Conservation (phyloP, 164 flowering plant genomes). For the Stephania japonica region DNA sequence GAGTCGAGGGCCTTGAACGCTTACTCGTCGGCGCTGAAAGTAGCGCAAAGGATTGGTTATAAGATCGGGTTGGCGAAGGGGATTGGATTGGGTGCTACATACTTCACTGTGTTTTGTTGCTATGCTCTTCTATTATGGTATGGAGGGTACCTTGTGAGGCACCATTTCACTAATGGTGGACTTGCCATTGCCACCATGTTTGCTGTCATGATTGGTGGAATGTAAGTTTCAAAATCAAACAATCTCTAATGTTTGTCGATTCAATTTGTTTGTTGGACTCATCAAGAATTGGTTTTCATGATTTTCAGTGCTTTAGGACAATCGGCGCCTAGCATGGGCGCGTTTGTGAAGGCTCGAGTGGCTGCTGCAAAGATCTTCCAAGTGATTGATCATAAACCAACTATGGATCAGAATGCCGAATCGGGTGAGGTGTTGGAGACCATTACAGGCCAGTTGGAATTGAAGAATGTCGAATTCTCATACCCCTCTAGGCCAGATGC, state of each 20-base stretch:
- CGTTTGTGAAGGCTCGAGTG: conserved; percentile 85
- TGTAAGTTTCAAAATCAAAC: conserved; percentile 44
- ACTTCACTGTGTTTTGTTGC: conserved; percentile 91
- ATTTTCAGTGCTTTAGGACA: conserved; percentile 71
- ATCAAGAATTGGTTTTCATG: too few species aligned
- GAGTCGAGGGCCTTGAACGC: conserved; percentile 73
- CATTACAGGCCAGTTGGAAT: conserved; percentile 68
- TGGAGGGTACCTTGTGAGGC: conserved; percentile 89
- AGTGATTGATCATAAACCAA: conserved; percentile 78
- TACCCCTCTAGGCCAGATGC: conserved; percentile 79
- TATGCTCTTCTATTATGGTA: conserved; percentile 97
- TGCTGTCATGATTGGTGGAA: conserved; percentile 90
- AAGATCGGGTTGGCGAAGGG: conserved; percentile 83
- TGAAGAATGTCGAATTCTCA: conserved; percentile 60
- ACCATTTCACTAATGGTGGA: conserved; percentile 84
- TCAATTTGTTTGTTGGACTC: not conserved
- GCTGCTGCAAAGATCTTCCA: conserved; percentile 82
- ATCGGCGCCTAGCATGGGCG: conserved; percentile 82
- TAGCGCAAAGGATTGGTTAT: conserved; percentile 71
- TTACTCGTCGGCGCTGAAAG: conserved; percentile 59
- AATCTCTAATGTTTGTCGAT: not conserved
- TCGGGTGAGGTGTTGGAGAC: conserved; percentile 62
- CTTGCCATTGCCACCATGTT: conserved; percentile 97
- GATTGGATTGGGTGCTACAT: conserved; percentile 84
- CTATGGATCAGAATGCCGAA: conserved; percentile 51